phyloP scores from a whole-genome alignment of 2,329 filamentous ascomycete species.

The Elsinoe ampelina region DNA sequence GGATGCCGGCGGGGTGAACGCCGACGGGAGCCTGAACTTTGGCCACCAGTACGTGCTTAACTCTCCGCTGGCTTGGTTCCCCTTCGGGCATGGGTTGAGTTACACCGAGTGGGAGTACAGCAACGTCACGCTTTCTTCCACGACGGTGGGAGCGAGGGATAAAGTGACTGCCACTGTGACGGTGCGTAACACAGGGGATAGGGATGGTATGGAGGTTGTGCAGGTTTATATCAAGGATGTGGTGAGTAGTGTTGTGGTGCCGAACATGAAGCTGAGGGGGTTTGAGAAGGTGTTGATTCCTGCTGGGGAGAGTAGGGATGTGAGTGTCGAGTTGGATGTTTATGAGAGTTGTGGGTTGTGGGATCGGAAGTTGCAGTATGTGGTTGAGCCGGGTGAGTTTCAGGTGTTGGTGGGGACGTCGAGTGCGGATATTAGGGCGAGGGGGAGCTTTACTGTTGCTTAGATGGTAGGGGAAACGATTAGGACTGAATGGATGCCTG shows the following conservation, averaged over 20 bases:
- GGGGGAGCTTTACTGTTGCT: conserved; percentile 47
- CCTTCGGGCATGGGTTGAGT: conserved; percentile 58
- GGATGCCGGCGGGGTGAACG: conserved; percentile 44
- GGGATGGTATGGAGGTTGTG: conserved; percentile 57
- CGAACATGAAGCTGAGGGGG: conserved; percentile 55
- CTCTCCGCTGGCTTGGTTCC: conserved; percentile 51
- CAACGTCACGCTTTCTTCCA: conserved; percentile 43
- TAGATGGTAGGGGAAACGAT: not conserved
- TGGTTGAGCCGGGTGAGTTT: conserved; percentile 64
- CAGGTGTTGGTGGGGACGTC: conserved; percentile 50
- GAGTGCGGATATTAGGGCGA: conserved; percentile 48
- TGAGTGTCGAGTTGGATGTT: conserved; percentile 43
- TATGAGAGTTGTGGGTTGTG: conserved; percentile 44
- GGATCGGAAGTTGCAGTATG: conserved; percentile 56
- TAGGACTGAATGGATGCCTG: not conserved
- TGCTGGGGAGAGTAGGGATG: conserved; percentile 49
- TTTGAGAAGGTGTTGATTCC: conserved; percentile 57
- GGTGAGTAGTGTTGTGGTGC: conserved; percentile 52
- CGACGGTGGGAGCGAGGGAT: conserved; percentile 39
- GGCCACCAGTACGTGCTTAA: conserved; percentile 57
- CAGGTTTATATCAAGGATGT: conserved; percentile 59
- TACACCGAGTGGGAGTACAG: conserved; percentile 57
- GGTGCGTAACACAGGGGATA: conserved; percentile 49
- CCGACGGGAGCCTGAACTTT: conserved; percentile 54
- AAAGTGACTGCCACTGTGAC: conserved; percentile 51